A percentile compares a stretch with the other conserved stretches of the same genome.
Conservation (phyloP, 495 filamentous ascomycete genomes). For the Poronia punctata region DNA sequence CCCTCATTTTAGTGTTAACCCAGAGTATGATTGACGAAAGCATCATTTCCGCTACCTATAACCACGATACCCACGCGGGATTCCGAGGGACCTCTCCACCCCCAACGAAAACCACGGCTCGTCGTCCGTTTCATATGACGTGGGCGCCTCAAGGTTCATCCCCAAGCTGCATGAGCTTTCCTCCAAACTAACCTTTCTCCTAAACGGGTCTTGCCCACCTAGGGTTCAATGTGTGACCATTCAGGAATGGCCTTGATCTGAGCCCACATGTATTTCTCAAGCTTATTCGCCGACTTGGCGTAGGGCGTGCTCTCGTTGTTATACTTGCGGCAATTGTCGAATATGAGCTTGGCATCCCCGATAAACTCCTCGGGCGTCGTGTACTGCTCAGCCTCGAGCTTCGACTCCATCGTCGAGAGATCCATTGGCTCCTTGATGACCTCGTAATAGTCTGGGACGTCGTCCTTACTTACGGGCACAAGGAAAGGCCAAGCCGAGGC, state of each 20-base stretch:
- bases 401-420: slow-evolving; percentile 88
- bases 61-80: too few relatives aligned
- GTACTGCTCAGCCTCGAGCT: slow-evolving; percentile 91
- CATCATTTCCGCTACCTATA: too few relatives aligned
- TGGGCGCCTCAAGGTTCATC: too few relatives aligned
- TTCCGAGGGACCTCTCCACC: too few relatives aligned
- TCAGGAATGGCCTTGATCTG: slow-evolving; percentile 91
- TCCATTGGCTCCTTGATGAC: slow-evolving; percentile 99
- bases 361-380: slow-evolving; percentile 88
- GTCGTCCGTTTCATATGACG: too few relatives aligned
- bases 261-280: slow-evolving; percentile 95
- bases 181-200: too few relatives aligned
- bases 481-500: slow-evolving; percentile 89
- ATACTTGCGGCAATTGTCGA: slow-evolving; percentile 91
- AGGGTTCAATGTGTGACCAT: slow-evolving; percentile 67
- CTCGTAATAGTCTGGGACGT: slow-evolving; percentile 95
- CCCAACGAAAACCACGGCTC: too few relatives aligned
- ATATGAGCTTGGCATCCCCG: slow-evolving; percentile 82
- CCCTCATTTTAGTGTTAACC: too few relatives aligned
- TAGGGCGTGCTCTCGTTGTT: slow-evolving; percentile 95
- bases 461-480: slow-evolving; percentile 87
- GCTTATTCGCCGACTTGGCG: slow-evolving; percentile 88
- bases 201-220: slow-evolving; percentile 20
- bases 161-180: too few relatives aligned
- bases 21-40: too few relatives aligned